A percentile compares a stretch with the other conserved stretches of the same genome.
phyloP scores from a whole-genome alignment of 116 monocot species.

The Phalaenopsis hybrid region DNA sequence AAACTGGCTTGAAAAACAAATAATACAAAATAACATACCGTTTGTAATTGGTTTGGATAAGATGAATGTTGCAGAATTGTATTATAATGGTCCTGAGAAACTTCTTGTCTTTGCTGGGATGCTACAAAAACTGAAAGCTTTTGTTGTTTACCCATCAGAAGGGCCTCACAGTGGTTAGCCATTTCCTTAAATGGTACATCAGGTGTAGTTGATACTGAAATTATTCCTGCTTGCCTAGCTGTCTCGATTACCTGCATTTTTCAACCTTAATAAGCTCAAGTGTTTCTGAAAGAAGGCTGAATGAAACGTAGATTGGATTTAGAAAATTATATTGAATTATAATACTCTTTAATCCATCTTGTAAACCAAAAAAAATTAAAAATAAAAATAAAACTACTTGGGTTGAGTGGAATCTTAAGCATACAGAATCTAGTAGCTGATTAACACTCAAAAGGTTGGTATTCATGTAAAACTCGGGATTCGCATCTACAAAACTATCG shows the following conservation, averaged over 20 bases:
- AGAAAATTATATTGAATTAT: neutral
- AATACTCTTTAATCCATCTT: neutral
- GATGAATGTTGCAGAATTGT: neutral
- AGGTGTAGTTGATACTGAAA: slow-evolving; percentile 30
- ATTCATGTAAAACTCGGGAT: slow-evolving; percentile 14
- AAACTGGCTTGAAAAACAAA: no score
- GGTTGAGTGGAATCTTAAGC: neutral
- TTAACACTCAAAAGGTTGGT: slow-evolving; percentile 61
- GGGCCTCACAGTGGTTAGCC: slow-evolving; percentile 41
- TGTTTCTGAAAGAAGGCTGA: neutral
- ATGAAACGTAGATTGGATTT: neutral
- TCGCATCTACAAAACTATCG: slow-evolving; percentile 35
- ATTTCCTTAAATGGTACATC: slow-evolving; percentile 49
- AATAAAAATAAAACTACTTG: neutral
- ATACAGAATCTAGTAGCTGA: slow-evolving; percentile 79
- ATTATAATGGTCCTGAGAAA: slow-evolving; percentile 2
- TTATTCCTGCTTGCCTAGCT: slow-evolving; percentile 29
- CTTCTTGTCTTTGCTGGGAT: slow-evolving; percentile 22
- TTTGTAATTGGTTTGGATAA: slow-evolving; percentile 10
- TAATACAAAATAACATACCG: slow-evolving; percentile 10
- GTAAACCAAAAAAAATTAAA: neutral
- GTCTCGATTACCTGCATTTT: slow-evolving; percentile 31
- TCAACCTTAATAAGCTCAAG: neutral
- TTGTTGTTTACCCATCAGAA: slow-evolving; percentile 39
- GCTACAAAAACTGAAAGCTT: slow-evolving; percentile 30